Evolutionary conservation across 352 stramenopile genomes (phyloP).

Genomic region (Globisporangium middletonii): DNA sequence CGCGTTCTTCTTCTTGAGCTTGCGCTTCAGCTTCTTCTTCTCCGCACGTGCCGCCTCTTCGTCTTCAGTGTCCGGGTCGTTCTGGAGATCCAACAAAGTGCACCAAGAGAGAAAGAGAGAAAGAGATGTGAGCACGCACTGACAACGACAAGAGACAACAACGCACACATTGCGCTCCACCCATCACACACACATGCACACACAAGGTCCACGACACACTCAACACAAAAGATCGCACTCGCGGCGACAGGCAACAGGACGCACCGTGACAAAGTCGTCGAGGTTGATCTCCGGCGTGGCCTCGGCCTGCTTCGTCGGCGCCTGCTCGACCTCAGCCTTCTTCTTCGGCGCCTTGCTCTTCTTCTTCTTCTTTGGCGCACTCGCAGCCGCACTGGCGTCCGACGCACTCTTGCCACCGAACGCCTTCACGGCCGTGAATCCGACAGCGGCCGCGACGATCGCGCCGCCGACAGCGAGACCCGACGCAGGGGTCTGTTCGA

Average conservation of each 20-base stretch:
- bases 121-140: neutral
- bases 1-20: conserved; percentile 76
- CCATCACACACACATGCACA: neutral
- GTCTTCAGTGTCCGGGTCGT: conserved; percentile 78
- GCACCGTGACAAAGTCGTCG: conserved; percentile 52
- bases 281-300: conserved; percentile 46
- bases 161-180: neutral
- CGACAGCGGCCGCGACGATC: conserved; percentile 58
- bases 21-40: conserved; percentile 76
- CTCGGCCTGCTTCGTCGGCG: conserved; percentile 22
- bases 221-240: neutral
- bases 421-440: conserved; percentile 63
- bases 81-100: conserved; percentile 9
- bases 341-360: conserved; percentile 42
- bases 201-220: neutral
- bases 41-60: conserved; percentile 69
- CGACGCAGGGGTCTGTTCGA: conserved; percentile 56
- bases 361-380: conserved; percentile 60
- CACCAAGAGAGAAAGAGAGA: neutral
- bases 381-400: conserved; percentile 10
- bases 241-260: neutral
- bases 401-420: conserved; percentile 32
- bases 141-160: neutral
- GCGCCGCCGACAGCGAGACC: conserved; percentile 64
- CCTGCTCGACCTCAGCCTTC: conserved; percentile 17